Conservation (phyloP, 176 grass and related monocot genomes). For the Cenchrus fungigraminus region DNA sequence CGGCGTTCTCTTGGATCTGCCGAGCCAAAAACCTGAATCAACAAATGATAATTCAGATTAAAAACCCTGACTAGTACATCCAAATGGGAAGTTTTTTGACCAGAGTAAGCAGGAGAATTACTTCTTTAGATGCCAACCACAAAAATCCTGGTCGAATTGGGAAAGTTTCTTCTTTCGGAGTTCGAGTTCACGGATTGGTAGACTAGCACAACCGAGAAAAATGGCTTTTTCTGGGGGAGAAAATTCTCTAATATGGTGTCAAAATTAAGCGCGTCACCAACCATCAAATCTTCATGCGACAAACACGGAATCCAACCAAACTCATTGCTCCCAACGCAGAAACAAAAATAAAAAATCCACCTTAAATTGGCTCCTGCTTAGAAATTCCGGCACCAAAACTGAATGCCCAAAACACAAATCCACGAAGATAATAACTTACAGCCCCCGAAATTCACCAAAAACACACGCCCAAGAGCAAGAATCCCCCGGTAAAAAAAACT, state of each 20-base stretch:
- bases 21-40: slow-evolving; percentile 10
- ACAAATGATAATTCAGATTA: slow-evolving; percentile 8
- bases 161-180: slow-evolving; percentile 26
- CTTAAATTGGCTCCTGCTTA: background rate
- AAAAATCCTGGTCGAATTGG: slow-evolving; percentile 8
- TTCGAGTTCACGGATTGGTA: slow-evolving; percentile 12
- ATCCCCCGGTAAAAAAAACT: background rate
- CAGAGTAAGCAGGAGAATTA: slow-evolving; percentile 22
- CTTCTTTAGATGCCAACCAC: slow-evolving; percentile 29
- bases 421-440: background rate
- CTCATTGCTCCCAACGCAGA: background rate
- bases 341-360: background rate
- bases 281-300: background rate
- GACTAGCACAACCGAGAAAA: background rate
- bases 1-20: slow-evolving; percentile 40
- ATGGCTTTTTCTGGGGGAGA: background rate
- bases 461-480: background rate
- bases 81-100: background rate
- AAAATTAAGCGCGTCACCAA: background rate
- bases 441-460: background rate
- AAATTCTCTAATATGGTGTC: background rate
- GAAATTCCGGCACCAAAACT: background rate
- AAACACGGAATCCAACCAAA: slow-evolving; percentile 33
- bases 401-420: background rate
- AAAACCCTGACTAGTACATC: slow-evolving; percentile 11